These are phyloP conservation scores for Seiridium unicorne DNA, from an alignment of 2,329 filamentous ascomycete species.

Conservation along the genomic window DNA sequence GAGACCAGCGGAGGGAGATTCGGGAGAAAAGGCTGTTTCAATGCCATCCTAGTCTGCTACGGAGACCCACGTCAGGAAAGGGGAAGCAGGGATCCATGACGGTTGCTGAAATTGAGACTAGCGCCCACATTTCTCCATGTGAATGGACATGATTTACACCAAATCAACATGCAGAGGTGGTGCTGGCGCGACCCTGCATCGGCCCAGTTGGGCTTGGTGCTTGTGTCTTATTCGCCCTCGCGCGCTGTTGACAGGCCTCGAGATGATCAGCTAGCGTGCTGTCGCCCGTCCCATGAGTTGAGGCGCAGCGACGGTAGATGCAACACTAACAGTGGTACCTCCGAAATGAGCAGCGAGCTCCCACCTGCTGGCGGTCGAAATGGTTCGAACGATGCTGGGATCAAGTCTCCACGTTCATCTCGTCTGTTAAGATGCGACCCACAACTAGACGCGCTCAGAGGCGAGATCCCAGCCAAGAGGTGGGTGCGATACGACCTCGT, in stretches of 20 bases:
- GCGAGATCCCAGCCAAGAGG: neutral
- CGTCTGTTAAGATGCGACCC: conserved; percentile 8
- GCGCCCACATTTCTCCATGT: conserved; percentile 4
- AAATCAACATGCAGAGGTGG: neutral
- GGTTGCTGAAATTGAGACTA: conserved; percentile 3
- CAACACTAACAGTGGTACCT: conserved; percentile 10
- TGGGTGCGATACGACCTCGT: neutral
- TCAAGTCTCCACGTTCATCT: conserved; percentile 6
- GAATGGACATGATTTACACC: neutral
- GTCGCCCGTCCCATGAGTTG: neutral
- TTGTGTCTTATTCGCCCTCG: neutral
- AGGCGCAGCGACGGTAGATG: conserved; percentile 7
- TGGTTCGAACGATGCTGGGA: neutral
- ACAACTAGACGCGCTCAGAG: neutral
- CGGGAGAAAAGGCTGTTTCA: neutral
- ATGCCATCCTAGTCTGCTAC: neutral
- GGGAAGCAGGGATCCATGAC: neutral
- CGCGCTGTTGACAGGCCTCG: neutral
- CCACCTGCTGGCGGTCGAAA: neutral
- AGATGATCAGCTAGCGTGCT: neutral
- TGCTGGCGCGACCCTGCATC: neutral
- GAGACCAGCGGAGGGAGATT: neutral
- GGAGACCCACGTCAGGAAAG: neutral
- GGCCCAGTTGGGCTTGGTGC: neutral
- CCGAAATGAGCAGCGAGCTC: conserved; percentile 6